Evolutionary conservation across 2,329 filamentous ascomycete species (phyloP), one percentile per base, ranked within the genome.

Genomic region (Beauveria medogensis): DNA sequence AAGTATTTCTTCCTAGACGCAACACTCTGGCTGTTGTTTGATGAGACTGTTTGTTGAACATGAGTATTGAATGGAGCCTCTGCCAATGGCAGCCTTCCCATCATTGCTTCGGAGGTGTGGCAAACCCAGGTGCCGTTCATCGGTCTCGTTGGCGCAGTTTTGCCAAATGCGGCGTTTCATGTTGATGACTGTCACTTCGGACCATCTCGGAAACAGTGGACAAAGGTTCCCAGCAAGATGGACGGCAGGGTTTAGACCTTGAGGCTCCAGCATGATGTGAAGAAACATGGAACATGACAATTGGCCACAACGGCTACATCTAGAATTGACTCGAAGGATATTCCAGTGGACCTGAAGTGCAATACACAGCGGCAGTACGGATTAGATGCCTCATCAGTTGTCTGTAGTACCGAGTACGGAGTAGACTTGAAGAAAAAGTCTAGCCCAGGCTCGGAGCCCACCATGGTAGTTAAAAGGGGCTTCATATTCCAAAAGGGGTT

Each of bases 161-260:
- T 26, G 24, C 22, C 24, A 28, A 43, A 22, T 22, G 37, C 24
- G 48, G 40, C 26, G 56, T 59, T 59, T 59, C 56, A 59, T 59
- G 26, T 59, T 59, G 48, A 59, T 53, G 48, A 46, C 34, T 51
- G 30, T 24, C 24, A 18, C 46, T 24, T 58, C 47, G 55, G 55
- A 58, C 55, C 44, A 51, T 47, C 26, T 40, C 43, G 55, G 43
- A 14, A 57, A 37, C 37, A 40, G 24, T 30, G 47, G 37, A 41
- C 22, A 14, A 43, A 37, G 30, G 44, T 30, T 51, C 34, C 24
- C 22, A 30, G 44, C n/a, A 26, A 20, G 55, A 28, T 51, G 34
- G n/a, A 52, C 55, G 18, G 30, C 28, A 44, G 40, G 53, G 40
- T 55, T 37, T 16, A 57, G 55, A 44, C 44, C 44, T 50, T 16